A percentile compares a stretch with the other conserved stretches of the same genome.
These are phyloP conservation scores for Sporisorium reilianum DNA, from an alignment of 1,284 basidiomycete species.

Conservation along the genomic window DNA sequence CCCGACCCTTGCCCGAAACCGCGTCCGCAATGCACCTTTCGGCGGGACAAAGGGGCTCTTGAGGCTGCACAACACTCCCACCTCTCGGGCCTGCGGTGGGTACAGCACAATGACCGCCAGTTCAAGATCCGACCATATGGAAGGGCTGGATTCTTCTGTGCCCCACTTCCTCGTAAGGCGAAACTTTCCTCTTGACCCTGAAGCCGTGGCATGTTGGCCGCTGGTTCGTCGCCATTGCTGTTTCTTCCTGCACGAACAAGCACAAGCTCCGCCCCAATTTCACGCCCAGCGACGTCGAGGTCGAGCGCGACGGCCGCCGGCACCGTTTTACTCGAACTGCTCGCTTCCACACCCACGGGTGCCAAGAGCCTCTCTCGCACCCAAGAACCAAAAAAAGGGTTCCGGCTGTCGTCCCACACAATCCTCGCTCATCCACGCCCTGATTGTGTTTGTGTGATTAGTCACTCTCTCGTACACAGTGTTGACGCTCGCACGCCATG, in stretches of 20 bases:
- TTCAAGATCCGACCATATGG: neutral
- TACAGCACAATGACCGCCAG: neutral
- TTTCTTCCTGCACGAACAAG: neutral
- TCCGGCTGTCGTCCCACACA: neutral
- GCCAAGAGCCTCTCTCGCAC: slow-evolving; percentile 32
- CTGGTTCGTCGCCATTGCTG: neutral
- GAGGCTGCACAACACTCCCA: neutral
- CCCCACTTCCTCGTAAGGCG: neutral
- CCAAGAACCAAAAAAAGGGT: slow-evolving; percentile 6
- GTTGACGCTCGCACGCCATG: neutral
- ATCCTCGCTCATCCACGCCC: neutral
- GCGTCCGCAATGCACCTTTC: neutral
- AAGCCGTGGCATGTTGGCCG: neutral
- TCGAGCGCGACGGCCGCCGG: neutral
- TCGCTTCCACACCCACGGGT: slow-evolving; percentile 13
- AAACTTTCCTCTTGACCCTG: neutral
- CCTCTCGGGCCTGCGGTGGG: neutral
- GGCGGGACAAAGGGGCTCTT: neutral
- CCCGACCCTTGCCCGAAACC: slow-evolving; percentile 8
- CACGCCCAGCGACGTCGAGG: neutral
- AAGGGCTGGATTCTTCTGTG: neutral
- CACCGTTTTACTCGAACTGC: neutral
- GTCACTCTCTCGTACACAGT: neutral
- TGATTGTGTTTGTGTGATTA: neutral
- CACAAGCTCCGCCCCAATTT: slow-evolving; percentile 1